Base-by-base conservation (phyloP, 768 basidiomycete genomes). In the Pleurotus tuber-regium region DNA sequence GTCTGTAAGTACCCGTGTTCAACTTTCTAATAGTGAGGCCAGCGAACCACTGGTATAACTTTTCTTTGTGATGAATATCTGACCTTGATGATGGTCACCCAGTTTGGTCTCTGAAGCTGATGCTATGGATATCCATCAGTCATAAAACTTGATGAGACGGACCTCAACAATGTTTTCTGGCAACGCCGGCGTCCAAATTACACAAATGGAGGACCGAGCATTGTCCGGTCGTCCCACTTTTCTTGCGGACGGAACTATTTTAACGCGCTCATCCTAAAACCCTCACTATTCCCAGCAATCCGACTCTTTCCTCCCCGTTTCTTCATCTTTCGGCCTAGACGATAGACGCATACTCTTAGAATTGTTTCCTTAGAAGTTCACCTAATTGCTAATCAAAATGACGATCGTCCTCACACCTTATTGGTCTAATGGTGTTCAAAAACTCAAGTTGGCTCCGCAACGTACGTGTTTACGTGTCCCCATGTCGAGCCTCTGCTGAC, bases 391-490 rank as follows among this genome's bases (percentile, higher is more conserved):
- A 31, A 38, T 35, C 19, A 53, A 56, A 57, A 83, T 84, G 83
- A 81, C 83, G 5, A 71, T 82, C 56, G 65, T 82, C 43, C 79
- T 90, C 54, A 88, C 82, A 26, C 89, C 87, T 10, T 86, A 84
- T 72, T 86, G 78, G 80, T 67, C 70, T 28, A 79, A 87, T 59
- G 87, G 85, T 49, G 74, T 80, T 51, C 87, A 89, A 59, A 87
- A 78, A 66, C 79, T 91, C 61, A 87, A 78, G 62, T 61, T 83
- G 46, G 79, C 73, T 25, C 66, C 79, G 7, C 76, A 78, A 59
- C 73, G 86, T 87, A 62, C 53, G 81, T 72, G 26, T 51, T 50
- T 42, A 35, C 29, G 25, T 21, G 59, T 42, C 50, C 18, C 21
- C 29, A 43, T 5, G 41, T 41, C 21, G 12, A 52, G 36, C 40